Conservation (phyloP, 1,284 basidiomycete genomes). For the Abortiporus biennis region DNA sequence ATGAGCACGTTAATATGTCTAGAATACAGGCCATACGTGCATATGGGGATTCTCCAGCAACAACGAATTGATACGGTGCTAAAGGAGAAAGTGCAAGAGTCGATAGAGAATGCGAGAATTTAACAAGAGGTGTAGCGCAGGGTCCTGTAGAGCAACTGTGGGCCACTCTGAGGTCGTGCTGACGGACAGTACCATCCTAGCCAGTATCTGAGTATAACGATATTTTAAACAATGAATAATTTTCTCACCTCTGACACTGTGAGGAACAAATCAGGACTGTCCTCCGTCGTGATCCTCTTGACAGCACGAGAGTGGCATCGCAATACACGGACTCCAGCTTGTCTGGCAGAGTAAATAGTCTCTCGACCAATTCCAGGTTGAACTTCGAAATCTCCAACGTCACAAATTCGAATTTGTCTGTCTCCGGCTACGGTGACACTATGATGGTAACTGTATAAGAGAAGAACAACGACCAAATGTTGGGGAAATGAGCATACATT, state of each 20-base stretch:
- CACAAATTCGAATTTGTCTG: constrained; percentile 76
- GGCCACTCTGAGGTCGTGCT: constrained; percentile 77
- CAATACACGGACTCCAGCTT: constrained; percentile 48
- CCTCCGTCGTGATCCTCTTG: constrained; percentile 81
- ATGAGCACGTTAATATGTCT: background rate
- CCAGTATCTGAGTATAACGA: constrained; percentile 1
- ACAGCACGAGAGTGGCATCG: constrained; percentile 66
- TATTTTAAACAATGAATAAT: constrained; percentile 12
- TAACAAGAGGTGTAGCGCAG: constrained; percentile 68
- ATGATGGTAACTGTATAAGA: background rate
- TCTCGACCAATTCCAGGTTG: constrained; percentile 28
- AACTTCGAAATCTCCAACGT: constrained; percentile 49
- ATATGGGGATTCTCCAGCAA: constrained; percentile 66
- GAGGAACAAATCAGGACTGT: constrained; percentile 79
- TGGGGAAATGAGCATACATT: constrained; percentile 34
- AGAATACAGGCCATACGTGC: constrained; percentile 32
- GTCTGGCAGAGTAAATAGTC: constrained; percentile 34
- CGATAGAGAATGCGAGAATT: constrained; percentile 52
- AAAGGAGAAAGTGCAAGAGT: constrained; percentile 64
- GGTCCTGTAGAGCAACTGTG: constrained; percentile 50
- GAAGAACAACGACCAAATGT: background rate
- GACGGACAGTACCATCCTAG: constrained; percentile 69
- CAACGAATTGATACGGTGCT: constrained; percentile 69
- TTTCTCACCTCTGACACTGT: constrained; percentile 72
- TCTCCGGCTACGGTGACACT: constrained; percentile 81